Evolutionary conservation across 2,329 filamentous ascomycete species (phyloP), one percentile per base, ranked within the genome.

Genomic region (Cordyceps farinosa): DNA sequence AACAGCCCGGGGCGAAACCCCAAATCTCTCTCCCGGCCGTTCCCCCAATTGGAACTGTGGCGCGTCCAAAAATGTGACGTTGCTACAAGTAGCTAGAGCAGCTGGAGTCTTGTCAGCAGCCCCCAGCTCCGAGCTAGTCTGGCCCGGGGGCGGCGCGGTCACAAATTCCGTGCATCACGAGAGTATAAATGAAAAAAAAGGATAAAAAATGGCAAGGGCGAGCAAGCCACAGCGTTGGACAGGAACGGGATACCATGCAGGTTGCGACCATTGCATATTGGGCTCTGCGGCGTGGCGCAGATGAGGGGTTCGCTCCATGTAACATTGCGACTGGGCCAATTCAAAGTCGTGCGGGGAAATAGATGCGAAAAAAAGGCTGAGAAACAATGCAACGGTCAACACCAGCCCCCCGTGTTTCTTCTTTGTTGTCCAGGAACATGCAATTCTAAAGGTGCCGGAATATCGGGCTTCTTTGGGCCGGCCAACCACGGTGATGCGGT

Each of bases 11-110:
- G 29, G 22, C 22, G 22, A 17, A 51, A 8, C 6, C 48, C 3
- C 5, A n/a, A 32, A 29, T 15, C 10, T 11, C 15, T 5, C 15
- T 45, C 27, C 45, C 55, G 45, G 55, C 44, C 17, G 55, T 38
- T 30, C 50, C 56, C 56, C 32, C 30, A 50, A 48, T 2, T 3
- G 56, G 44, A 38, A 22, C 11, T 11, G 42, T 50, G 44, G 44
- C 32, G 17, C 45, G 40, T 10, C 11, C 9, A 9, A 29, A 13
- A 50, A 59, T 59, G 56, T 59, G 56, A 59, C 56, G 56, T 59
- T 59, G 56, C 56, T 30, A 36, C 34, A 34, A 45, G 27, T 13
- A 57, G 54, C 54, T 57, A 45, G 30, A 57, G 17, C 29, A 47
- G 30, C 44, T 57, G 5, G 54, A 57, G 29, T 17, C 15, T 22